A percentile compares a stretch with the other conserved stretches of the same genome.
These are phyloP conservation scores for Sophora flavescens DNA, from an alignment of 306 rosid species.

Conservation along the genomic window DNA sequence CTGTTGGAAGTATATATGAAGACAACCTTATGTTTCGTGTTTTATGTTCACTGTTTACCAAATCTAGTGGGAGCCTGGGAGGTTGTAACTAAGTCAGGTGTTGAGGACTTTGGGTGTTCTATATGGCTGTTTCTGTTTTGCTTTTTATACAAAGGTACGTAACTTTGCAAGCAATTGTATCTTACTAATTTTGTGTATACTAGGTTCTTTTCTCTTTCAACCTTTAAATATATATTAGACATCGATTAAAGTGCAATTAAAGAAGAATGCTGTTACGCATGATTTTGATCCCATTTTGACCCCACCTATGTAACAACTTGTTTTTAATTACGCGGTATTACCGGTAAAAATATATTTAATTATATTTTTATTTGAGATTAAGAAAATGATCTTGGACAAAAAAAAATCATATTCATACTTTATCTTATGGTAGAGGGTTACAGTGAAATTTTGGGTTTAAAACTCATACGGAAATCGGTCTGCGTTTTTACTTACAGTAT, in stretches of 20 bases:
- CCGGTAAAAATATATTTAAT: too few species aligned
- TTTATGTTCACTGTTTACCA: neutral
- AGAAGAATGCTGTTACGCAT: neutral
- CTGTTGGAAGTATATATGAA: neutral
- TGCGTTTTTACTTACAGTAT: too few species aligned
- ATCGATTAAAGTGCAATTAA: neutral
- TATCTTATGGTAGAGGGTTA: too few species aligned
- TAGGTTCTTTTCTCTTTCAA: neutral
- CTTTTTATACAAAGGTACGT: neutral
- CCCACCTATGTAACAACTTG: too few species aligned
- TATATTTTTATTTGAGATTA: too few species aligned
- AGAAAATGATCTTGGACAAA: too few species aligned
- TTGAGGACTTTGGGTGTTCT: neutral
- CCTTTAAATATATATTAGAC: neutral
- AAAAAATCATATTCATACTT: too few species aligned
- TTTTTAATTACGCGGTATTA: too few species aligned
- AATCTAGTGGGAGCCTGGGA: too few species aligned
- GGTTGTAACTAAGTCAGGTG: too few species aligned
- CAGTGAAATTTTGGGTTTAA: too few species aligned
- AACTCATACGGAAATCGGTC: too few species aligned
- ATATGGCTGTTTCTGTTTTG: neutral
- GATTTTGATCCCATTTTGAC: neutral
- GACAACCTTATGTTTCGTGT: neutral
- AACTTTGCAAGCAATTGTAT: neutral
- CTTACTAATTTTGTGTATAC: neutral